phyloP scores from a whole-genome alignment of 306 rosid genomes.

The Gastrolobium villosum region DNA sequence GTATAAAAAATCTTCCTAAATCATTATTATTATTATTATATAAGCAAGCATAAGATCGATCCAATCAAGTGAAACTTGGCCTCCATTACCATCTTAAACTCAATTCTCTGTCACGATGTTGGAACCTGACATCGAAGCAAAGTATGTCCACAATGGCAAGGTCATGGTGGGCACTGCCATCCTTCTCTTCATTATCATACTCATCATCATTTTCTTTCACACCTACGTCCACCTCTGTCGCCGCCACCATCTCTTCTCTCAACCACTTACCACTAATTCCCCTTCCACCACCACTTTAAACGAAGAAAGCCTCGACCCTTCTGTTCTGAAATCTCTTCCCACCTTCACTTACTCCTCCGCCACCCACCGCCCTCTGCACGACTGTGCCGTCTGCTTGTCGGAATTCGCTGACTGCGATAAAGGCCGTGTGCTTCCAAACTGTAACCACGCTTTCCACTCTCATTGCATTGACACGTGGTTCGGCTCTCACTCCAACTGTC shows the following conservation, averaged over 20 bases:
- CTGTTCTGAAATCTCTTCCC: conserved; percentile 58
- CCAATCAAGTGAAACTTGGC: background rate
- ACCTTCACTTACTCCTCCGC: conserved; percentile 48
- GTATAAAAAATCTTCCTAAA: too few species aligned
- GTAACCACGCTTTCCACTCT: conserved; percentile 62
- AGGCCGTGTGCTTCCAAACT: conserved; percentile 59
- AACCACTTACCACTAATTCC: background rate
- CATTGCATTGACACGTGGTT: conserved; percentile 66
- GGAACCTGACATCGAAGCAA: conserved; percentile 21
- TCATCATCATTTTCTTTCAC: conserved; percentile 47
- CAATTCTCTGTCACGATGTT: background rate
- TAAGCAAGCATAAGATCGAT: too few species aligned
- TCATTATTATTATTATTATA: too few species aligned
- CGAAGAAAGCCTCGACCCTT: conserved; percentile 47
- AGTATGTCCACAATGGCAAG: conserved; percentile 56
- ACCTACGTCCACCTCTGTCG: conserved; percentile 43
- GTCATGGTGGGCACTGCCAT: conserved; percentile 60
- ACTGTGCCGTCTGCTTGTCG: conserved; percentile 66
- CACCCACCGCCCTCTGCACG: conserved; percentile 15
- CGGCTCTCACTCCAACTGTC: conserved; percentile 64
- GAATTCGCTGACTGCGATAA: conserved; percentile 55
- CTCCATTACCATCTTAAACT: background rate
- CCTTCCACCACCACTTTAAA: background rate
- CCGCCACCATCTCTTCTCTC: background rate
- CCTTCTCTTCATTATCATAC: conserved; percentile 50